These are phyloP conservation scores for Grosmannia penicillata DNA, from an alignment of 2,329 filamentous ascomycete species.

Conservation along the genomic window DNA sequence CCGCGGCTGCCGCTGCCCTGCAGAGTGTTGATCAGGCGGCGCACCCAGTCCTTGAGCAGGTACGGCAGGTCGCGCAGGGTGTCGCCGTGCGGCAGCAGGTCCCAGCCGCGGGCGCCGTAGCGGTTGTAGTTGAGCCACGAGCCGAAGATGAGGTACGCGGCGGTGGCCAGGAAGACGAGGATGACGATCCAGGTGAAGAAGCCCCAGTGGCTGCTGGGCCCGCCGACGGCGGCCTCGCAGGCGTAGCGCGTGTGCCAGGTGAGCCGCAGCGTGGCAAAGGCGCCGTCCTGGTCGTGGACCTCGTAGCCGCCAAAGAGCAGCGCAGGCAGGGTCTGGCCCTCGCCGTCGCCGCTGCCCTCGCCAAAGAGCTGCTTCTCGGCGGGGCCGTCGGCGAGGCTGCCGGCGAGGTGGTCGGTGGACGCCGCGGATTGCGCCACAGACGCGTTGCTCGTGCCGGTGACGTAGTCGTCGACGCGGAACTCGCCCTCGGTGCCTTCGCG, in stretches of 20 bases:
- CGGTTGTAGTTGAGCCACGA: slow-evolving; percentile 99
- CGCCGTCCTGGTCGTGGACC: slow-evolving; percentile 39
- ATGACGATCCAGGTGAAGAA: slow-evolving; percentile 81
- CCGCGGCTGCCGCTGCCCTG: slow-evolving; percentile 74
- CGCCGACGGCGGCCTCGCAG: slow-evolving; percentile 42
- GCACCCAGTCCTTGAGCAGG: slow-evolving; percentile 74
- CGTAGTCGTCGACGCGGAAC: slow-evolving; percentile 40
- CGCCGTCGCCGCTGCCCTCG: no score
- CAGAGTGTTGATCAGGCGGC: slow-evolving; percentile 66
- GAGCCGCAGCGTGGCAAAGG: slow-evolving; percentile 38
- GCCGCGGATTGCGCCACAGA: no score
- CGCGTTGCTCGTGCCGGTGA: slow-evolving; percentile 17
- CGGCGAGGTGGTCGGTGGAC: slow-evolving; percentile 18
- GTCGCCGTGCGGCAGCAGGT: slow-evolving; percentile 83
- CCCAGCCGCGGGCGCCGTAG: slow-evolving; percentile 89
- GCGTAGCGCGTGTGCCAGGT: slow-evolving; percentile 82
- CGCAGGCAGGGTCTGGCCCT: slow-evolving; percentile 34
- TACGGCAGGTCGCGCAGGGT: slow-evolving; percentile 87
- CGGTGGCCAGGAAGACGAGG: slow-evolving; percentile 60
- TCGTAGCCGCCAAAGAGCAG: slow-evolving; percentile 67
- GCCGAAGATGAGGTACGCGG: slow-evolving; percentile 90
- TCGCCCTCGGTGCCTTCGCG: slow-evolving; percentile 62
- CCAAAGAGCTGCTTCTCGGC: slow-evolving; percentile 38
- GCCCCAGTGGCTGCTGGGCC: slow-evolving; percentile 55
- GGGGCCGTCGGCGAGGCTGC: slow-evolving; percentile 14